Evolutionary conservation across 352 stramenopile species (phyloP).

Genomic region (Globisporangium sylvaticum): DNA sequence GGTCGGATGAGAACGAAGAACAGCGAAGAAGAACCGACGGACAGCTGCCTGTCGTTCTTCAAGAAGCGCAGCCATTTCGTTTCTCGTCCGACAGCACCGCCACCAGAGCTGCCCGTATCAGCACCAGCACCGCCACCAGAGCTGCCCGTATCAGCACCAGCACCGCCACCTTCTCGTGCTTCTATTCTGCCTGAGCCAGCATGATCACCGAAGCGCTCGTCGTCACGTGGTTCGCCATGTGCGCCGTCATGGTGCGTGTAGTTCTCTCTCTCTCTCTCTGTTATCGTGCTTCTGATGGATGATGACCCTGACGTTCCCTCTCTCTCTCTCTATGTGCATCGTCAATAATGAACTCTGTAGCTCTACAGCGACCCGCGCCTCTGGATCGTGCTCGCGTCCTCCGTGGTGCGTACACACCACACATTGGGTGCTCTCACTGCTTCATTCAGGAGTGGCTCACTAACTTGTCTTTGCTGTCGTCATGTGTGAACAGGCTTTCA

Average conservation of each 20-base stretch:
- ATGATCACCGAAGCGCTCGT: conserved; percentile 64
- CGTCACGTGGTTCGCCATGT: conserved; percentile 58
- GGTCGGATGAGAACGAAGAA: conserved; percentile 2
- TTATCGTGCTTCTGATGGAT: conserved; percentile 5
- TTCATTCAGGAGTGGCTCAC: background rate
- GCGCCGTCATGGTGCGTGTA: conserved; percentile 43
- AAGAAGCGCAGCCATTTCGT: conserved; percentile 4
- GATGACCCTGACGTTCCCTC: background rate
- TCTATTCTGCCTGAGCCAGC: background rate
- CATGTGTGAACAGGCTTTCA: conserved; percentile 33
- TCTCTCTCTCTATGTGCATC: background rate
- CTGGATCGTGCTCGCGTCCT: conserved; percentile 64
- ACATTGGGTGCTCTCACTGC: background rate
- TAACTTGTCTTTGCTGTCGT: background rate
- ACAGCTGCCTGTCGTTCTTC: background rate
- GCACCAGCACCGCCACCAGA: background rate
- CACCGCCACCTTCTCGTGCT: background rate
- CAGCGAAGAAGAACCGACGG: conserved; percentile 1
- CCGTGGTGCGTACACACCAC: conserved; percentile 29
- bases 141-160: too few relatives aligned
- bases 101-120: background rate
- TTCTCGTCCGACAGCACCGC: background rate
- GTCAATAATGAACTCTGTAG: conserved; percentile 17
- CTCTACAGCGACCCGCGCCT: conserved; percentile 53
- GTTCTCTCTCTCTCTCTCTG: background rate